phyloP scores from a whole-genome alignment of 2,329 filamentous ascomycete genomes.

The Spiromastix sp. region DNA sequence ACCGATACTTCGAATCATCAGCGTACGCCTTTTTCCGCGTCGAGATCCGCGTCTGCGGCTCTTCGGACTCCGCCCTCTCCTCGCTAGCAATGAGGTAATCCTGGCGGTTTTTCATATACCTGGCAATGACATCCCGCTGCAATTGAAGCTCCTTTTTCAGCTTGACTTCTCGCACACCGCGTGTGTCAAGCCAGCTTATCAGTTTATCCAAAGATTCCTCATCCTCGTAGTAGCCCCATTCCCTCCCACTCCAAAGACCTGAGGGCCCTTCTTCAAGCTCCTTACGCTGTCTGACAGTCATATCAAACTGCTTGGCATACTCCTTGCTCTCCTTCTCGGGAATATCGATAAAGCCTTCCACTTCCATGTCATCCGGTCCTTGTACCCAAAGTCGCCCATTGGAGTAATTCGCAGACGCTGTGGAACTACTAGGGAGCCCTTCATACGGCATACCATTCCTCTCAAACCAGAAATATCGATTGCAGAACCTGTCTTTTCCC shows the following conservation, averaged over 20 bases:
- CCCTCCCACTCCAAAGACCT: slow-evolving; percentile 48
- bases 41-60: slow-evolving; percentile 43
- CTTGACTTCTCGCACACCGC: slow-evolving; percentile 76
- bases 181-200: slow-evolving; percentile 78
- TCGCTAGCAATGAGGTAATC: slow-evolving; percentile 53
- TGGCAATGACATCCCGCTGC: slow-evolving; percentile 65
- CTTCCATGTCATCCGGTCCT: slow-evolving; percentile 81
- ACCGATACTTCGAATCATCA: slow-evolving; percentile 39
- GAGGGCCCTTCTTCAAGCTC: slow-evolving; percentile 71
- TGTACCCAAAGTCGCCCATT: slow-evolving; percentile 96
- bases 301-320: slow-evolving; percentile 66
- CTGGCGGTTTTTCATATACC: slow-evolving; percentile 71
- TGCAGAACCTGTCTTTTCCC: slow-evolving; percentile 94
- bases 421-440: slow-evolving; percentile 79
- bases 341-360: slow-evolving; percentile 76
- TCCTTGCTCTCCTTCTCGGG: slow-evolving; percentile 59
- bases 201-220: slow-evolving; percentile 67
- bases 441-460: slow-evolving; percentile 95
- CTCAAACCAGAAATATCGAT: slow-evolving; percentile 98
- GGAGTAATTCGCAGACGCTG: slow-evolving; percentile 74
- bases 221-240: slow-evolving; percentile 90
- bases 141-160: slow-evolving; percentile 74
- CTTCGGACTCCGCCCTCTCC: slow-evolving; percentile 39
- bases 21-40: slow-evolving; percentile 53
- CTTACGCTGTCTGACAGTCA: slow-evolving; percentile 80